Percentiles rank a stretch among this genome's conserved stretches.
These are phyloP conservation scores for Lactarius sanguifluus DNA, from an alignment of 768 basidiomycete species.

Conservation along the genomic window DNA sequence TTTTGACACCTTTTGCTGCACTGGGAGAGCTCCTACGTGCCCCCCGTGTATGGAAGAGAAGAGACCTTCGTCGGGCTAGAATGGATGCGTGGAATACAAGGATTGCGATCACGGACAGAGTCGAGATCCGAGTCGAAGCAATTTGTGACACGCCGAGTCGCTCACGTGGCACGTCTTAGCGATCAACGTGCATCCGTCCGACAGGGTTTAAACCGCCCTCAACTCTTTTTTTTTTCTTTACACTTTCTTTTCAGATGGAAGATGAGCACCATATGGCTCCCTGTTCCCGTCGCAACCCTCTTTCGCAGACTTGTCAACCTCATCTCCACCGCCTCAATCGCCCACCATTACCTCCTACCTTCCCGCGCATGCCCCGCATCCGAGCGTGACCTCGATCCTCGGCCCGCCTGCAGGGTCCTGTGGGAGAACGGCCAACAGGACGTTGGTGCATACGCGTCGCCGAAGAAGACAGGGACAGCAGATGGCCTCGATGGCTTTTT, in stretches of 20 bases:
- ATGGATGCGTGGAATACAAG: too few relatives aligned
- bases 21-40: too few relatives aligned
- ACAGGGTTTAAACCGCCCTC: not conserved
- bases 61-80: not conserved
- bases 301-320: slow-evolving; percentile 67
- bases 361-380: slow-evolving; percentile 18
- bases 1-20: too few relatives aligned
- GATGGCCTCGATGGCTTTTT: slow-evolving; percentile 10
- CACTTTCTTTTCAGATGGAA: slow-evolving; percentile 23
- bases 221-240: not conserved
- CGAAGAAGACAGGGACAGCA: not conserved
- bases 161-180: not conserved
- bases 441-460: not conserved
- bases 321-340: slow-evolving; percentile 67
- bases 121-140: not conserved
- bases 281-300: slow-evolving; percentile 58
- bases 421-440: not conserved
- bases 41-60: not conserved
- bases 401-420: not conserved
- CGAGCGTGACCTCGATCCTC: not conserved
- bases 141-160: too few relatives aligned
- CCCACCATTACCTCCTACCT: slow-evolving; percentile 57
- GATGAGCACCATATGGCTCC: slow-evolving; percentile 52
- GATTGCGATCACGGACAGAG: not conserved
- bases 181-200: not conserved